Percentiles rank a stretch among this genome's conserved stretches.
phyloP scores from a whole-genome alignment of 495 filamentous ascomycete genomes.

The Filosporella fistucella region DNA sequence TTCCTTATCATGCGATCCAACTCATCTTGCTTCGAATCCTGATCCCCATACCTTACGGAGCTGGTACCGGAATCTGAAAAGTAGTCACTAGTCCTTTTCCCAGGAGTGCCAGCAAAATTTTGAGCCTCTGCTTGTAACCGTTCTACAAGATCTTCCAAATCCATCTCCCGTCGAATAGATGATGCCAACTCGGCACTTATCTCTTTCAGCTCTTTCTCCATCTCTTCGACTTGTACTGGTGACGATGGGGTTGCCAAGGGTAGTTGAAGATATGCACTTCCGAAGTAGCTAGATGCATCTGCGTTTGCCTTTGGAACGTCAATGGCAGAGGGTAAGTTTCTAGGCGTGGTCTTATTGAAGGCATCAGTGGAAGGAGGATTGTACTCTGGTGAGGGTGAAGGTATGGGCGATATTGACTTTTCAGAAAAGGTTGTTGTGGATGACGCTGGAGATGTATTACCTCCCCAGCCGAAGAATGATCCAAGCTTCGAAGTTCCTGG shows the following conservation, averaged over 20 bases:
- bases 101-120: slow-evolving; percentile 52
- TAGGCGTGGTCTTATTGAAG: slow-evolving; percentile 25
- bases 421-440: slow-evolving; percentile 45
- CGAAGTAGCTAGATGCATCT: slow-evolving; percentile 34
- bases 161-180: slow-evolving; percentile 93
- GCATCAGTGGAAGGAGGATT: slow-evolving; percentile 14
- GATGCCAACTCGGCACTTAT: slow-evolving; percentile 88
- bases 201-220: slow-evolving; percentile 90
- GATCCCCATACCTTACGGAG: slow-evolving; percentile 68
- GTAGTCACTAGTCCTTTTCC: slow-evolving; percentile 90
- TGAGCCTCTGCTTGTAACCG: slow-evolving; percentile 71
- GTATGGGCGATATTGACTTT: slow-evolving; percentile 43
- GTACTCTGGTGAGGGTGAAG: slow-evolving; percentile 38
- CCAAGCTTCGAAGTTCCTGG: slow-evolving; percentile 44
- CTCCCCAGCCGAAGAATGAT: slow-evolving; percentile 47
- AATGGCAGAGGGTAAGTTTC: slow-evolving; percentile 29
- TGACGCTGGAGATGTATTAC: slow-evolving; percentile 30
- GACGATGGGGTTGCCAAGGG: slow-evolving; percentile 30
- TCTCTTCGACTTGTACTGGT: slow-evolving; percentile 55
- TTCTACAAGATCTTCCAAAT: slow-evolving; percentile 91
- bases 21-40: slow-evolving; percentile 70
- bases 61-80: slow-evolving; percentile 94
- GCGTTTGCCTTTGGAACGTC: slow-evolving; percentile 32
- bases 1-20: slow-evolving; percentile 76
- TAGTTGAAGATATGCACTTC: slow-evolving; percentile 42